Evolutionary conservation across 2,329 filamentous ascomycete species (phyloP).

Genomic region (Talaromyces sp.): DNA sequence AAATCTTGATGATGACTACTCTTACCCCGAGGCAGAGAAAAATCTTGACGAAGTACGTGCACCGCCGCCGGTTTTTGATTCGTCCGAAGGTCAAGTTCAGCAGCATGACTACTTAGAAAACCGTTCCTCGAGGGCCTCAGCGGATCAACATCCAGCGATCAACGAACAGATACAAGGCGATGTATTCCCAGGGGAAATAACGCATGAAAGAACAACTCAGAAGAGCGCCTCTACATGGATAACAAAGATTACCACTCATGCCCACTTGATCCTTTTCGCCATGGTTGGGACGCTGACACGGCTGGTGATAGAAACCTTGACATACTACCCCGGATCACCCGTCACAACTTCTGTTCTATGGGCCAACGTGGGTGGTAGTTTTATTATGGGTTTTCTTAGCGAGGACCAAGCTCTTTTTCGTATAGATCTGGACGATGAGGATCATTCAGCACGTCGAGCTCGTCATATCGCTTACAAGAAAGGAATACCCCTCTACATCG

Average conservation of each 20-base stretch:
- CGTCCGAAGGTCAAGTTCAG: conserved; percentile 36
- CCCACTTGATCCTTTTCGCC: conserved; percentile 80
- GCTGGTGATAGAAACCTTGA: conserved; percentile 73
- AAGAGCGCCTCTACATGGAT: conserved; percentile 46
- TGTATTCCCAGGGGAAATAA: background rate
- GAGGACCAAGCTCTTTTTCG: conserved; percentile 75
- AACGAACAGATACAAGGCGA: background rate
- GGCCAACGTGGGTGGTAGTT: conserved; percentile 79
- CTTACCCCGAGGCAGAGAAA: conserved; percentile 24
- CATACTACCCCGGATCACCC: conserved; percentile 72
- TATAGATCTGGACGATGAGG: conserved; percentile 35
- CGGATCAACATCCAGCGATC: background rate
- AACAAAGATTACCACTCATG: conserved; percentile 66
- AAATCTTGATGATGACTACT: conserved; percentile 19
- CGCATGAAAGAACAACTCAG: background rate
- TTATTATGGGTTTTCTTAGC: conserved; percentile 78
- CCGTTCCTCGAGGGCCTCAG: conserved; percentile 26
- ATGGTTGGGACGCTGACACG: conserved; percentile 79
- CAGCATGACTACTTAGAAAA: conserved; percentile 42
- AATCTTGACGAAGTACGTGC: conserved; percentile 29
- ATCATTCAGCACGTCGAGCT: conserved; percentile 31
- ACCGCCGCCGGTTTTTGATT: conserved; percentile 44
- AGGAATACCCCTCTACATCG: conserved; percentile 82
- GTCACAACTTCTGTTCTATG: conserved; percentile 71
- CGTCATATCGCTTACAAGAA: conserved; percentile 66